Evolutionary conservation across 148 eudicot species (phyloP), one percentile per base, ranked within the genome.

Genomic region (Beta vulgaris): DNA sequence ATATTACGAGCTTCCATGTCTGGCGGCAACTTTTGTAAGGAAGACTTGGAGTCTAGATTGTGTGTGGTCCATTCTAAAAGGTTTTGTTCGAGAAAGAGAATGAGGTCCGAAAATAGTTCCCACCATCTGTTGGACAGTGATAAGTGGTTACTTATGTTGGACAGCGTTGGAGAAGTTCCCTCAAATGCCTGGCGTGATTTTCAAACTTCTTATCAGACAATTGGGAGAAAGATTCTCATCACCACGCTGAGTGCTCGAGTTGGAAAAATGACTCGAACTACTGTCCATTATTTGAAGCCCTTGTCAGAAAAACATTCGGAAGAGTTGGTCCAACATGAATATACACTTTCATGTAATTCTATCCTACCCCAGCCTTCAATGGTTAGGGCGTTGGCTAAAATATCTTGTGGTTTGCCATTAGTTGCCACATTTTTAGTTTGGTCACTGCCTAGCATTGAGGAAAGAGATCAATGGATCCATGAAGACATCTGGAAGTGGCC

Each of bases 391-490:
- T 8, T 74, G 40, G 69, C 77, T 12, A 64, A n/a, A 35, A 74
- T 34, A 23, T 74, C 43, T 2, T n/a, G 28, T 39, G 77, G 77
- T 61, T 46, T 63, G 60, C 77, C 77, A 3, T 13, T 49, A 14
- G 32, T 74, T 14, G 77, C 77, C 62, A 65, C 19, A 6, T 49
- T 34, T 8, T 4, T 65, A 13, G 69, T 13, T 3, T 36, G 25
- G 26, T 7, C 23, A 19, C 43, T 15, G 2, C 4, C 10, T 36
- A 23, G 61, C 6, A 57, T 23, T 26, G 10, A 18, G 32, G 26
- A 21, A 18, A 13, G 23, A 11, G 7, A 67, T 67, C 71, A 13
- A 25, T 19, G 15, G 34, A 9, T 39, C 28, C 11, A 29, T 6
- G 12, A 68, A 46, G 57, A 69, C 36, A 4, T 69, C 37, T 69